Base-by-base conservation (phyloP, 495 filamentous ascomycete genomes). In the Penicillium argentinense region DNA sequence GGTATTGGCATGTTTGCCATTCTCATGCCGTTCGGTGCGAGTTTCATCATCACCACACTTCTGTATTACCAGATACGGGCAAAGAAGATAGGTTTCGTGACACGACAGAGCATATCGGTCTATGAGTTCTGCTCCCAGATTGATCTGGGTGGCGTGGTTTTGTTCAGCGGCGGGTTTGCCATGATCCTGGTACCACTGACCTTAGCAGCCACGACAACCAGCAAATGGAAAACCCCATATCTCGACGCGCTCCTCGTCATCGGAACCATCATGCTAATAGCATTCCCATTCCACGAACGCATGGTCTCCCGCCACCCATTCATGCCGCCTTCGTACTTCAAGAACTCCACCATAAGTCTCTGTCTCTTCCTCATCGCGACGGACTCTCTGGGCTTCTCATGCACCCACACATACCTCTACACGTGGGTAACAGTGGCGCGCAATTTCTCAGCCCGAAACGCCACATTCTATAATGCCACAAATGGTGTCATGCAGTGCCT, bases 1-100 rank as follows among this genome's bases (percentile, higher is more conserved):
- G 71, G 72, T 11, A 75, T 75, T 33, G 74, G 74, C 46, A 75
- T 77, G 69, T 63, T 74, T 8, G 74, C 69, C 13, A 73, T 77
- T 21, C 51, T 77, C 26, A 72, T 73, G 68, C 74, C 72, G 0
- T 69, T 73, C 34, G 66, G 71, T 25, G 68, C 74, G 5, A 68
- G 63, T 49, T 68, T 72, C 46, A 73, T 77, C 32, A 66, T 76
- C 45, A 62, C 59, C 32, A 76, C 72, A 1, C 60, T 77, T 5
- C 50, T 75, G 9, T 67, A 68, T 36, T 75, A 68, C 47, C 68
- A 75, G 48, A 37, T 42, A 1, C 58, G 62, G 14, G 72, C 72
- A 11, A 60, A 64, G 39, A 62, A 53, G 29, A 39, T 59, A 7
- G 66, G 71, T 0, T 54, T 74, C 11, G 51, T 64, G 8, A 49